Evolutionary conservation across 2,329 filamentous ascomycete species (phyloP).

Genomic region (Venturia aucupariae): DNA sequence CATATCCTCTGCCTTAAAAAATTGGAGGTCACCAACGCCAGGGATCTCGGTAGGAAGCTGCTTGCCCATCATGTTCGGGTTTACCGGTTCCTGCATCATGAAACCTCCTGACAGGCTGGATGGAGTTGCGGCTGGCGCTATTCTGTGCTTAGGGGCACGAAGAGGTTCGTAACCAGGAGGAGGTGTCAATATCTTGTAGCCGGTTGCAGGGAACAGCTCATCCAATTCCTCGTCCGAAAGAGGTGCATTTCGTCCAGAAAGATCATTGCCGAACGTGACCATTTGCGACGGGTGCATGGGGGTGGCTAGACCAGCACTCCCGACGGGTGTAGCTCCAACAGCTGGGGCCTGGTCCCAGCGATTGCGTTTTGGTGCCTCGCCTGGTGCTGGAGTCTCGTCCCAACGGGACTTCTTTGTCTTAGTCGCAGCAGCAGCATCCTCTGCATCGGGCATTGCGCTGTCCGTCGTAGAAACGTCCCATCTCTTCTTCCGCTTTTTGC

Average conservation of each 20-base stretch:
- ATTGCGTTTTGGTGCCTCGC: conserved; percentile 50
- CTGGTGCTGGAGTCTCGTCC: conserved; percentile 68
- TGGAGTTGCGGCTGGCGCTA: conserved; percentile 54
- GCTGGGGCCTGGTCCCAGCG: conserved; percentile 87
- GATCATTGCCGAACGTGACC: conserved; percentile 69
- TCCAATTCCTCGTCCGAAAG: conserved; percentile 78
- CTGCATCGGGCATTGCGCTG: conserved; percentile 29
- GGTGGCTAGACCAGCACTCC: conserved; percentile 22
- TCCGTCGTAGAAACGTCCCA: conserved; percentile 71
- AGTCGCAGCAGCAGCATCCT: conserved; percentile 38
- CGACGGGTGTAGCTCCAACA: conserved; percentile 61
- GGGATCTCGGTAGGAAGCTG: conserved; percentile 92
- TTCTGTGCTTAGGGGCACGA: conserved; percentile 64
- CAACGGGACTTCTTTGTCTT: conserved; percentile 75
- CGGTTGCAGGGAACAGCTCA: conserved; percentile 78
- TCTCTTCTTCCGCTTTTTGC: conserved; percentile 66
- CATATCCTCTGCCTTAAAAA: conserved; percentile 99
- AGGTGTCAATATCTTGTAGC: conserved; percentile 84
- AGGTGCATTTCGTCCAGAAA: conserved; percentile 67
- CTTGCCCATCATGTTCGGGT: conserved; percentile 71
- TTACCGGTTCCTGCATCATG: conserved; percentile 95
- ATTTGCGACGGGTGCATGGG: conserved; percentile 39
- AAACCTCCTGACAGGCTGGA: conserved; percentile 65
- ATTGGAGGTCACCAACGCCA: conserved; percentile 89
- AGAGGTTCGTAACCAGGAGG: conserved; percentile 87